Evolutionary conservation across 768 basidiomycete genomes (phyloP).

Genomic region (Lactarius sp.): DNA sequence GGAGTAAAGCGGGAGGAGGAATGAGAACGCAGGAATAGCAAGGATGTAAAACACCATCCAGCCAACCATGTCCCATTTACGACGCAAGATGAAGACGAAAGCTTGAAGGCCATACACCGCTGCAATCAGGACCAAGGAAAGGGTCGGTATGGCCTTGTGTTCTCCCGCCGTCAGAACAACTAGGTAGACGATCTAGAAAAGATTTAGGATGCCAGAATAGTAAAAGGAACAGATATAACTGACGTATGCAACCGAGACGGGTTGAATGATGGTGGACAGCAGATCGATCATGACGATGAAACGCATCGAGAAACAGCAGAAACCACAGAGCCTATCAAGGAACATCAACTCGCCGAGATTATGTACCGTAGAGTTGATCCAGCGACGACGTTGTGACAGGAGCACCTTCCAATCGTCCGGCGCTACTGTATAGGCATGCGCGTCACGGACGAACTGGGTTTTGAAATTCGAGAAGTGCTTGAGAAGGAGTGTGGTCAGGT

Average conservation of each 20-base stretch:
- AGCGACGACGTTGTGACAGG: slow-evolving; percentile 93
- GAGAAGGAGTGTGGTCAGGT: slow-evolving; percentile 89
- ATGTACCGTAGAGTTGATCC: slow-evolving; percentile 99
- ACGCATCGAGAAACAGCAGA: slow-evolving; percentile 99
- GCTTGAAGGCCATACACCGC: slow-evolving; percentile 95
- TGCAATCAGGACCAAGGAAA: slow-evolving; percentile 88
- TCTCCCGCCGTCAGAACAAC: slow-evolving; percentile 71
- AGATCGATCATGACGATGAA: slow-evolving; percentile 98
- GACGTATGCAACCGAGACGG: slow-evolving; percentile 87
- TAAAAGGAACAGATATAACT: slow-evolving; percentile 33
- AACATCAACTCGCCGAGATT: slow-evolving; percentile 92
- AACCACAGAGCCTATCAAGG: slow-evolving; percentile 87
- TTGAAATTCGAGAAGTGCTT: slow-evolving; percentile 94
- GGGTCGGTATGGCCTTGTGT: slow-evolving; percentile 63
- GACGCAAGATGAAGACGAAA: slow-evolving; percentile 82
- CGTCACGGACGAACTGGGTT: slow-evolving; percentile 93
- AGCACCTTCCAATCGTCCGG: slow-evolving; percentile 94
- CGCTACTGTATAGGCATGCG: slow-evolving; percentile 90
- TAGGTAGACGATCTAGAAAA: slow-evolving; percentile 73
- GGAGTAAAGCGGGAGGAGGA: slow-evolving; percentile 88
- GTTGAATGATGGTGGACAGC: slow-evolving; percentile 77
- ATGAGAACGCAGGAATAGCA: slow-evolving; percentile 90
- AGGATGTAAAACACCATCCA: slow-evolving; percentile 97
- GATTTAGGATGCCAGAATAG: neutral
- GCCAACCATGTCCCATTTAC: slow-evolving; percentile 98